Evolutionary conservation across 176 grass and related monocot genomes (phyloP), one percentile per base, ranked within the genome.

Genomic region (Lolium perenne): DNA sequence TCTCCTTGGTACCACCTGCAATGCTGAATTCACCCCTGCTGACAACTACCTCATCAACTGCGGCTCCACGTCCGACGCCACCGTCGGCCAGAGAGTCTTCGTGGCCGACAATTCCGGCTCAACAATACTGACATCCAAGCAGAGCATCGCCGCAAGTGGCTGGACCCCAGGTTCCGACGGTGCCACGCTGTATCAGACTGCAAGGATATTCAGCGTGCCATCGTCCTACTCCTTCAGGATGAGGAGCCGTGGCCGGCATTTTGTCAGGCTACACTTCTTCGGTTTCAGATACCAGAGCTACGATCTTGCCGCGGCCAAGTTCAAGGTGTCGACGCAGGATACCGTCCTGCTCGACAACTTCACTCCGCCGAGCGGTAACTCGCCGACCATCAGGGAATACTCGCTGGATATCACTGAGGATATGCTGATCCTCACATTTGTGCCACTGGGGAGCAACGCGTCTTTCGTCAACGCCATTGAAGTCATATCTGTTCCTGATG

Each of bases 11-110:
- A 25, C 47, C 51, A n/a, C 47, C 64, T 92, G 78, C 58, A 82
- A 51, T 26, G 93, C 92, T 40, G 74, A 84, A 68, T 98, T 98
- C 90, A 86, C 88, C 67, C 92, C 96, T 8, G 87, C 76, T 58
- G 96, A 98, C 75, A 92, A 94, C 80, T 92, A 94, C 67, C 91
- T 95, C 75, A 89, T 98, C 83, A 88, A 84, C 79, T 98, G 93
- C 1, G 93, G 96, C 4, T 95, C 96, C 78, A 71, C 74, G 3
- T 56, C 32, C 32, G 91, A 88, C 29, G 65, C 80, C 0, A 66
- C 82, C 0, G 35, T 92, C 10, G 84, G 83, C 67, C 63, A 47
- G 50, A 80, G 89, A 85, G 80, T 91, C 14, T 98, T 95, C 56
- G 35, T 1, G 21, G 88, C 91, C 6, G 96, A 98, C 79, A 76